phyloP scores from a whole-genome alignment of 129 eudicot species.

The Lonicera japonica region DNA sequence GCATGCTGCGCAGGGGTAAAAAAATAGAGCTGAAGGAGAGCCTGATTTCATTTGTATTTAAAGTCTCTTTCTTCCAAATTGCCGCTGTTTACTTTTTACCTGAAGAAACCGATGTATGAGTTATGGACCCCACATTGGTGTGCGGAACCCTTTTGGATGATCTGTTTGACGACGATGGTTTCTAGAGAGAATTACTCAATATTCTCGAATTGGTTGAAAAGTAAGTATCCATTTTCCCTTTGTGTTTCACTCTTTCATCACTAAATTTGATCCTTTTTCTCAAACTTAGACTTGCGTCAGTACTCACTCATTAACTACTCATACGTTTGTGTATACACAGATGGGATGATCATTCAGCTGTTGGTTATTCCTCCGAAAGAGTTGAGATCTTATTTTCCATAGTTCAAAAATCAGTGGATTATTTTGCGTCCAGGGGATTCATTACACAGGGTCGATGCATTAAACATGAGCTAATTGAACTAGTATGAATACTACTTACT shows the following conservation, averaged over 20 bases:
- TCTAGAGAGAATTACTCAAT: conserved; percentile 5
- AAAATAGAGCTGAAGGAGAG: background rate
- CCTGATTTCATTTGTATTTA: conserved; percentile 2
- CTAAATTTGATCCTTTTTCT: background rate
- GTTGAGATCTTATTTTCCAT: too few relatives aligned
- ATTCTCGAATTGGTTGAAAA: conserved; percentile 9
- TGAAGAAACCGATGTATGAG: conserved; percentile 10
- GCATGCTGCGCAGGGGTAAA: conserved; percentile 26
- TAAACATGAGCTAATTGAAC: background rate
- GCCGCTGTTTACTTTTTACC: conserved; percentile 1
- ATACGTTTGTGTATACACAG: background rate
- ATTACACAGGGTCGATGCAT: conserved; percentile 14
- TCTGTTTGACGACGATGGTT: conserved; percentile 15
- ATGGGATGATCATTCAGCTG: conserved; percentile 7
- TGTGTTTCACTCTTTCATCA: background rate
- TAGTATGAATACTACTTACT: background rate
- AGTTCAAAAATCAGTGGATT: too few relatives aligned
- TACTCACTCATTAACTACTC: too few relatives aligned
- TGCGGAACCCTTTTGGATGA: conserved; percentile 12
- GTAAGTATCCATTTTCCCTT: conserved; percentile 1
- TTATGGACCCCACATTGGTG: background rate
- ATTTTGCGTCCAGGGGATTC: too few relatives aligned
- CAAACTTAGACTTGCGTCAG: background rate
- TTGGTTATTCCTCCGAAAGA: too few relatives aligned
- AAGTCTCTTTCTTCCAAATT: background rate